Base-by-base conservation (phyloP, 2,329 filamentous ascomycete species). In the Elsinoe necatrix region DNA sequence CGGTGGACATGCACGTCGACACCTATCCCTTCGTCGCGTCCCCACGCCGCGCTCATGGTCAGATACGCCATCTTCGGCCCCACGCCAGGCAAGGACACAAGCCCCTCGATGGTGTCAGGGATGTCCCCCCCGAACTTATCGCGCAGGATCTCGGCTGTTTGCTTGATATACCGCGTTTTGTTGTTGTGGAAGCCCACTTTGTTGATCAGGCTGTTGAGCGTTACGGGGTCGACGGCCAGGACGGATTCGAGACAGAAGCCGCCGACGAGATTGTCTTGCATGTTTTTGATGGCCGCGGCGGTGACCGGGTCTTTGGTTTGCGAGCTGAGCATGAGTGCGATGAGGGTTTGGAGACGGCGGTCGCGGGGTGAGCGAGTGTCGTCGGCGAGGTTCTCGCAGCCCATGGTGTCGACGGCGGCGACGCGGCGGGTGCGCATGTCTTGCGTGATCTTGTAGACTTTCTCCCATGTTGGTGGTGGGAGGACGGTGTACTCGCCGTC, bases 361-460 rank as follows among this genome's bases (percentile, higher is more conserved):
- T 85, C 80, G 56, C 75, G 69, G 14, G 76, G 75, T 0, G 73
- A 69, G 2, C 66, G 70, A 14, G 72, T 68, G 48, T 78, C 73
- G 56, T 81, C 74, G 2, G 87, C 87, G 8, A 93, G 77, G 6
- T 81, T 80, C 71, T 90, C 90, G 71, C 93, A 98, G 9, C 93
- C 93, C 91, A 97, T 96, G 0, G 92, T 97, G 70, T 98, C 93
- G 9, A 98, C 93, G 0, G 92, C 87, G 0, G 93, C 93, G 0
- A 80, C 71, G 37, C 80, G 86, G 71, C 75, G 80, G 68, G 68
- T 86, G 73, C 72, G 85, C 90, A 97, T 96, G 65, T 81, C 79
- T 65, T 85, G 85, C 43, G 95, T 86, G 0, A 82, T 73, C 31
- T 78, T 73, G 72, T 96, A 98, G 57, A 95, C 83, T 57, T 84